Conservation (phyloP, 2,329 filamentous ascomycete species). For the Epichloe hybrida region DNA sequence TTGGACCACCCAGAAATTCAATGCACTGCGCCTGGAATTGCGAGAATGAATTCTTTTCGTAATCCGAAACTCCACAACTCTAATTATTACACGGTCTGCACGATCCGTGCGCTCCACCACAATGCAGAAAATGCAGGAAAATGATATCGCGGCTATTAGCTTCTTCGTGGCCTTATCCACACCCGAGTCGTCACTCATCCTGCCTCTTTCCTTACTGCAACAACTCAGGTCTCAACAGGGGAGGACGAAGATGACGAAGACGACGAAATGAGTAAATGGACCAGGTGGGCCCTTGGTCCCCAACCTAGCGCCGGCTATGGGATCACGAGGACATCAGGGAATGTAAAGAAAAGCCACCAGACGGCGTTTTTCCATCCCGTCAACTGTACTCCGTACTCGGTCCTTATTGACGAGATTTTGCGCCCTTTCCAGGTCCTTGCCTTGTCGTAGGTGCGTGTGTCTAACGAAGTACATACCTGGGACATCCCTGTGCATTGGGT, state of each 20-base stretch:
- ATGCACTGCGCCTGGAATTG: no score
- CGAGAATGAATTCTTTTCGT: no score
- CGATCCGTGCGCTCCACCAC: no score
- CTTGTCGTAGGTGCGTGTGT: not conserved
- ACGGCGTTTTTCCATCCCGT: not conserved
- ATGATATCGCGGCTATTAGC: no score
- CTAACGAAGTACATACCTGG: not conserved
- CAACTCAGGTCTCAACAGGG: not conserved
- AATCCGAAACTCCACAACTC: no score
- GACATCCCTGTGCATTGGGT: constrained; percentile 3
- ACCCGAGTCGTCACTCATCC: no score
- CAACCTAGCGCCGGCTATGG: not conserved
- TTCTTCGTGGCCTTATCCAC: no score
- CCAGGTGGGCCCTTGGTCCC: not conserved
- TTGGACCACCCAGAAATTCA: not conserved
- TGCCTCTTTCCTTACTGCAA: no score
- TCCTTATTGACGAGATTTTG: no score
- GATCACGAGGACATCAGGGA: constrained; percentile 17
- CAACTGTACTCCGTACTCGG: not conserved
- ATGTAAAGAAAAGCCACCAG: not conserved
- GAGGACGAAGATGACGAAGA: not conserved
- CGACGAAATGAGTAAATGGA: not conserved
- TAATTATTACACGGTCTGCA: no score
- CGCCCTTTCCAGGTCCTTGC: no score
- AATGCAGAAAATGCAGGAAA: no score